phyloP scores from a whole-genome alignment of 2,329 filamentous ascomycete species.

The Westerdykella ornata region DNA sequence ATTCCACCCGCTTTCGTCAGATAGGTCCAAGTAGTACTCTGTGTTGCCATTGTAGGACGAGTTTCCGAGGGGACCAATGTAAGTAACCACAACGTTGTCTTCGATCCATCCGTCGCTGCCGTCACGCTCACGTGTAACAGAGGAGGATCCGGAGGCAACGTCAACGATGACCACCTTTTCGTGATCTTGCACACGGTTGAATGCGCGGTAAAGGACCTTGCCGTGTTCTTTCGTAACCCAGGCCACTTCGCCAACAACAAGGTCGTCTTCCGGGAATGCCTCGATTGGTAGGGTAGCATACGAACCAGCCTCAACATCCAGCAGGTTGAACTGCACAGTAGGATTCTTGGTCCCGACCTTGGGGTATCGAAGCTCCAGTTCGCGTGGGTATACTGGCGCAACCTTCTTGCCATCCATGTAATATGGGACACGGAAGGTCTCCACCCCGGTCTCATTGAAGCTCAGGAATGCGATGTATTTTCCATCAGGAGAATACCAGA shows the following conservation, averaged over 20 bases:
- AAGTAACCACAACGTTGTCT: slow-evolving; percentile 51
- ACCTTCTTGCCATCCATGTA: slow-evolving; percentile 55
- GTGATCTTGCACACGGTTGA: slow-evolving; percentile 61
- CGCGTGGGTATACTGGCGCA: slow-evolving; percentile 55
- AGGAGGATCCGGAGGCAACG: slow-evolving; percentile 42
- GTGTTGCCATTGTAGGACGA: slow-evolving; percentile 25
- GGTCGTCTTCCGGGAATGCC: slow-evolving; percentile 54
- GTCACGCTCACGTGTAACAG: slow-evolving; percentile 51
- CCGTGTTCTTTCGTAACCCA: slow-evolving; percentile 59
- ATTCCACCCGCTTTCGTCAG: slow-evolving; percentile 58
- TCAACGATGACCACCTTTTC: slow-evolving; percentile 58
- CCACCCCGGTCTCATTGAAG: slow-evolving; percentile 61
- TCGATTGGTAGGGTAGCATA: slow-evolving; percentile 47
- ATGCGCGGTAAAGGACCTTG: slow-evolving; percentile 58
- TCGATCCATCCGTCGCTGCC: slow-evolving; percentile 58
- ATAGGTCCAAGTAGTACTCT: slow-evolving; percentile 59
- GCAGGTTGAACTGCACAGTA: slow-evolving; percentile 54
- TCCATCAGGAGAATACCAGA: slow-evolving; percentile 55
- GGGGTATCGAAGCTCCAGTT: slow-evolving; percentile 60
- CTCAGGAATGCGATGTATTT: slow-evolving; percentile 50
- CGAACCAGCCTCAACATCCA: slow-evolving; percentile 47
- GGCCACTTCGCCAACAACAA: slow-evolving; percentile 60
- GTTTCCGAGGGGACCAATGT: slow-evolving; percentile 45
- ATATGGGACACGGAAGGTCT: slow-evolving; percentile 59
- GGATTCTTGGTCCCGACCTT: slow-evolving; percentile 64